A percentile compares a stretch with the other conserved stretches of the same genome.
Conservation (phyloP, 208 protist genomes). For the Leishmania tarentolae region DNA sequence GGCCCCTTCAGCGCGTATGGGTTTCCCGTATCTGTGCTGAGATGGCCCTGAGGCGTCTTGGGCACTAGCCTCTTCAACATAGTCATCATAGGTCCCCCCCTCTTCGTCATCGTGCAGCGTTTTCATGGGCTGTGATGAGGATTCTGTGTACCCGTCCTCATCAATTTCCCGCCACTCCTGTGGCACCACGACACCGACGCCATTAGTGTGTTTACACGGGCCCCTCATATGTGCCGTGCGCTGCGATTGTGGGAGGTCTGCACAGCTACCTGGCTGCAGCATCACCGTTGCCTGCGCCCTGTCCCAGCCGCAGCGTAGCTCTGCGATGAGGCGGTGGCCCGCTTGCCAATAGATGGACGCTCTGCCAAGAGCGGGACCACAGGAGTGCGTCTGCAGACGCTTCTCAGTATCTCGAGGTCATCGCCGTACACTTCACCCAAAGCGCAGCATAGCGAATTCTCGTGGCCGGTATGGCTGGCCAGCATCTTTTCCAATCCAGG, state of each 20-base stretch:
- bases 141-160: neutral
- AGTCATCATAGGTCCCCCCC: neutral
- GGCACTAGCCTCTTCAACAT: neutral
- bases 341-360: neutral
- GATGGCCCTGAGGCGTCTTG: neutral
- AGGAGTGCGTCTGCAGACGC: neutral
- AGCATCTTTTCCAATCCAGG: slow-evolving; percentile 57
- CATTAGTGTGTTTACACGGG: neutral
- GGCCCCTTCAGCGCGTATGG: neutral
- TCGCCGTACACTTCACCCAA: slow-evolving; percentile 66
- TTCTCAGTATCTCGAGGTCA: slow-evolving; percentile 56
- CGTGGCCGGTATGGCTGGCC: slow-evolving; percentile 61
- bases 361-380: slow-evolving; percentile 18
- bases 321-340: slow-evolving; percentile 6
- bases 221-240: neutral
- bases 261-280: neutral
- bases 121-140: neutral
- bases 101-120: neutral
- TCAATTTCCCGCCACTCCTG: neutral
- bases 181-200: neutral
- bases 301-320: neutral
- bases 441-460: slow-evolving; percentile 63
- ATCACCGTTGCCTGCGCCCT: neutral
- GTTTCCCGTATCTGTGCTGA: neutral
- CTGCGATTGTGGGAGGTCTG: neutral